A percentile compares a stretch with the other conserved stretches of the same genome.
Evolutionary conservation across 2,329 filamentous ascomycete genomes (phyloP).

Genomic region (Exophiala bonariae): DNA sequence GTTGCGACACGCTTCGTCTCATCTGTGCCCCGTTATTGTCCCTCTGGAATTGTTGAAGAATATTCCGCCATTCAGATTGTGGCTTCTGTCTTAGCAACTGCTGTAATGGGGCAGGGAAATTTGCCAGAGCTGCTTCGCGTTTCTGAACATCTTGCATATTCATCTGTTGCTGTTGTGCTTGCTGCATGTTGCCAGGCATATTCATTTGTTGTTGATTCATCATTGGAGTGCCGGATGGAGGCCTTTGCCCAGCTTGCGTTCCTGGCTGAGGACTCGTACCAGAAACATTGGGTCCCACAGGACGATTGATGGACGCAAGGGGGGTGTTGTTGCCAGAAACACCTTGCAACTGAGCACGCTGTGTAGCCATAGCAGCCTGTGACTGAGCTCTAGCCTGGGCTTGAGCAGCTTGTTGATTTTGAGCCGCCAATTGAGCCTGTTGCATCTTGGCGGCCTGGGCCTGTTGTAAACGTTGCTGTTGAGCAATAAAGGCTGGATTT

Average conservation of each 20-base stretch:
- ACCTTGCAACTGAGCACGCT: conserved; percentile 40
- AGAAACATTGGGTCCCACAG: conserved; percentile 33
- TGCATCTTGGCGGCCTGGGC: conserved; percentile 30
- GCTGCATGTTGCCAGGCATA: conserved; percentile 13
- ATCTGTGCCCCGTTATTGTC: conserved; percentile 15
- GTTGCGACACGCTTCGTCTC: conserved; percentile 29
- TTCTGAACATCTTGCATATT: conserved; percentile 22
- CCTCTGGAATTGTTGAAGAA: conserved; percentile 25
- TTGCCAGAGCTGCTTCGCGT: conserved; percentile 21
- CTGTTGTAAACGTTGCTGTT: conserved; percentile 47
- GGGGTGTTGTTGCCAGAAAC: conserved; percentile 40
- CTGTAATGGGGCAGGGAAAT: conserved; percentile 24
- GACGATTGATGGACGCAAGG: conserved; percentile 41
- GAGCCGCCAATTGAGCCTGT: conserved; percentile 41
- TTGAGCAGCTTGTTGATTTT: conserved; percentile 40
- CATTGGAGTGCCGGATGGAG: conserved; percentile 24
- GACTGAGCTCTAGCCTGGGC: conserved; percentile 46
- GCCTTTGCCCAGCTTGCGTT: conserved; percentile 17
- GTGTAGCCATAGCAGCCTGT: conserved; percentile 44
- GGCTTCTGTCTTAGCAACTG: conserved; percentile 22
- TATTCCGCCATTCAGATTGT: conserved; percentile 22
- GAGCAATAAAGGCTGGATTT: conserved; percentile 42
- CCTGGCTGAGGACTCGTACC: conserved; percentile 21
- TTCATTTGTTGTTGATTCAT: conserved; percentile 23
- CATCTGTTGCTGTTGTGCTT: conserved; percentile 21